A percentile compares a stretch with the other conserved stretches of the same genome.
Evolutionary conservation across 2,329 filamentous ascomycete genomes (phyloP).

Genomic region (Aureobasidium zeae): DNA sequence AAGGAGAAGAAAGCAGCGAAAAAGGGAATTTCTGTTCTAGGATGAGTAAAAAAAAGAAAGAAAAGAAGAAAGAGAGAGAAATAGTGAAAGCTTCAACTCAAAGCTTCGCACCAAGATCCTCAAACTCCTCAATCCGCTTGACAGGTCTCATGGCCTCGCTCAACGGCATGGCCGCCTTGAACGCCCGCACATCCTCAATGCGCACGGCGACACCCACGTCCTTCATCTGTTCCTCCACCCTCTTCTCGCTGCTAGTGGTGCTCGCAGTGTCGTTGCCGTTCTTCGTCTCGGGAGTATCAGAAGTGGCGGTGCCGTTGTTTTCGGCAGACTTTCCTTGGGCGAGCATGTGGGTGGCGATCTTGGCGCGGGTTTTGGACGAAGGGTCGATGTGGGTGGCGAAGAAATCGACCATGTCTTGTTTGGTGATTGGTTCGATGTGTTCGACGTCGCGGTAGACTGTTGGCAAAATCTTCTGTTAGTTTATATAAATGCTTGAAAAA

Average conservation of each 20-base stretch:
- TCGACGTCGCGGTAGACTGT: slow-evolving; percentile 67
- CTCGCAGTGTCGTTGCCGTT: slow-evolving; percentile 19
- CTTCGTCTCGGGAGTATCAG: slow-evolving; percentile 29
- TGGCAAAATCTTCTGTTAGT: slow-evolving; percentile 2
- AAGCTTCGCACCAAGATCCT: slow-evolving; percentile 76
- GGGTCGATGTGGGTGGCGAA: slow-evolving; percentile 69
- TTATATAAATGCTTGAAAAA: too few species aligned
- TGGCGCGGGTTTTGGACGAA: slow-evolving; percentile 62
- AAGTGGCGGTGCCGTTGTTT: slow-evolving; percentile 18
- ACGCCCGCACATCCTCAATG: slow-evolving; percentile 70
- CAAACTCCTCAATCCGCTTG: slow-evolving; percentile 71
- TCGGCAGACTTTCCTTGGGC: slow-evolving; percentile 49
- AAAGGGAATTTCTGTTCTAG: too few species aligned
- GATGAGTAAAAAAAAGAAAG: too few species aligned
- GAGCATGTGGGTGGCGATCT: slow-evolving; percentile 72
- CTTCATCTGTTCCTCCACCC: slow-evolving; percentile 29
- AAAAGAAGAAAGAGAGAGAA: too few species aligned
- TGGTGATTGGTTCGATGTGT: slow-evolving; percentile 63
- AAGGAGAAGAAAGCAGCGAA: too few species aligned
- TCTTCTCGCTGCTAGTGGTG: slow-evolving; percentile 19
- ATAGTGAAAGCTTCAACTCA: too few species aligned
- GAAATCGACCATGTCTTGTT: slow-evolving; percentile 70
- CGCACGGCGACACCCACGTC: slow-evolving; percentile 31
- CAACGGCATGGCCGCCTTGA: slow-evolving; percentile 65
- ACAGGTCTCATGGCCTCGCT: slow-evolving; percentile 65